A percentile compares a stretch with the other conserved stretches of the same genome.
phyloP scores from a whole-genome alignment of 805 yeast species.

The Isabelozyma gotoi region DNA sequence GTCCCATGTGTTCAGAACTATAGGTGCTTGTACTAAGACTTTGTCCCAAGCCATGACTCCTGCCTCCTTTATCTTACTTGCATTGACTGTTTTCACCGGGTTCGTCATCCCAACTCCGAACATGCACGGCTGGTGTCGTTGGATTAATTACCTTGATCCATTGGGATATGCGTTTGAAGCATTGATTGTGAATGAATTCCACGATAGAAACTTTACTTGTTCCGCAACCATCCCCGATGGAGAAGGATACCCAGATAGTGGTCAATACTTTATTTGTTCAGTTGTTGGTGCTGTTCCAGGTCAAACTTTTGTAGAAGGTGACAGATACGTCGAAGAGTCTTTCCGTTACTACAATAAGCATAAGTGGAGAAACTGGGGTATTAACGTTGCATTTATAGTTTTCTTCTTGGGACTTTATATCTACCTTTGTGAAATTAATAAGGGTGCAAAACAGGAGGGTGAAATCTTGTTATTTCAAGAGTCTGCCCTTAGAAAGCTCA shows the following conservation, averaged over 20 bases:
- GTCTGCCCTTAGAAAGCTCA: constrained; percentile 40
- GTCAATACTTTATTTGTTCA: constrained; percentile 16
- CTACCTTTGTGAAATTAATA: constrained; percentile 53
- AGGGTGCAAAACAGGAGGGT: constrained; percentile 69
- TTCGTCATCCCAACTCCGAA: constrained; percentile 56
- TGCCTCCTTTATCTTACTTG: constrained; percentile 49
- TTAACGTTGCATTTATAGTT: constrained; percentile 52
- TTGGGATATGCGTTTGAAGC: constrained; percentile 59
- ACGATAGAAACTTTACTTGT: constrained; percentile 46
- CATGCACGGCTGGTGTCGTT: constrained; percentile 64
- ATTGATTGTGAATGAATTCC: constrained; percentile 57
- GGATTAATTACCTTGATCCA: constrained; percentile 64
- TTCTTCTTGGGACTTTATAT: constrained; percentile 58
- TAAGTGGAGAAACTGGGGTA: constrained; percentile 65
- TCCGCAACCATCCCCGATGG: constrained; percentile 48
- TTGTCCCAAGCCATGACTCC: constrained; percentile 60
- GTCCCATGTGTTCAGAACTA: constrained; percentile 56
- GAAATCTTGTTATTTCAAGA: constrained; percentile 63
- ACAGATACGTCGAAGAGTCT: constrained; percentile 32
- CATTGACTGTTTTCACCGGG: constrained; percentile 53
- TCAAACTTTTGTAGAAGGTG: constrained; percentile 19
- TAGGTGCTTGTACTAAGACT: constrained; percentile 49
- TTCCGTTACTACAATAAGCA: constrained; percentile 46
- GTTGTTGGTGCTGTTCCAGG: constrained; percentile 24
- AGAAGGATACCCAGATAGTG: constrained; percentile 20